Evolutionary conservation across 768 basidiomycete genomes (phyloP), one percentile per base, ranked within the genome.

Genomic region (Coprinopsis cinerea): DNA sequence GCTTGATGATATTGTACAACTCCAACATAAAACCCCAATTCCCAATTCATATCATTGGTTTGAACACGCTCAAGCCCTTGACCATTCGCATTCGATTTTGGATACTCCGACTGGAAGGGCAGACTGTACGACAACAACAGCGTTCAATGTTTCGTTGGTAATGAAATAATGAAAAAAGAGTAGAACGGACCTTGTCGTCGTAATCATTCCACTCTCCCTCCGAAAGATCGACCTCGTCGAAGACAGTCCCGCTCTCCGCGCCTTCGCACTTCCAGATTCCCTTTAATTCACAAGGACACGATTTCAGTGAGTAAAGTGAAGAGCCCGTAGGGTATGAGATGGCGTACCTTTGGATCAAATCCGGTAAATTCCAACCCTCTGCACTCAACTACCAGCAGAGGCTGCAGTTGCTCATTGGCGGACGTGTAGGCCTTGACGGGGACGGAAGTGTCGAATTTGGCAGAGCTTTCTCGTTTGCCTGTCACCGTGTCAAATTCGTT

Each of bases 161-260:
- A 7, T 24, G 25, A 5, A 18, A 25, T 43, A 4, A 15, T 15
- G 1, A 15, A 32, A 53, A 43, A 48, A 24, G 15, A 36, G 23
- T 24, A 14, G 1, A n/a, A 26, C 67, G 37, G 53, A 85, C 92
- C 77, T 92, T 91, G 64, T 95, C 92, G 56, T 95, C 92, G 56
- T 95, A 95, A 58, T 93, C 92, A 11, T 73, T 78, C 92, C 92
- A 95, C 62, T 83, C 81, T 2, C 73, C 78, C 23, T 84, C 81
- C 1, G 63, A 64, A 35, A 90, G 68, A 26, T 84, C 81, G n/a
- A 89, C 74, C 2, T 89, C 80, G 7, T 67, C 42, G 59, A 93
- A 93, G 3, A 62, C 48, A 0, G 77, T 77, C 4, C 77, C 76
- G 1, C 43, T 45, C 18, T 72, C 76, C 3, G 61, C 62, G 5